Base-by-base conservation (phyloP, 139 green algal genomes). In the Edaphochlamys debaryana region DNA sequence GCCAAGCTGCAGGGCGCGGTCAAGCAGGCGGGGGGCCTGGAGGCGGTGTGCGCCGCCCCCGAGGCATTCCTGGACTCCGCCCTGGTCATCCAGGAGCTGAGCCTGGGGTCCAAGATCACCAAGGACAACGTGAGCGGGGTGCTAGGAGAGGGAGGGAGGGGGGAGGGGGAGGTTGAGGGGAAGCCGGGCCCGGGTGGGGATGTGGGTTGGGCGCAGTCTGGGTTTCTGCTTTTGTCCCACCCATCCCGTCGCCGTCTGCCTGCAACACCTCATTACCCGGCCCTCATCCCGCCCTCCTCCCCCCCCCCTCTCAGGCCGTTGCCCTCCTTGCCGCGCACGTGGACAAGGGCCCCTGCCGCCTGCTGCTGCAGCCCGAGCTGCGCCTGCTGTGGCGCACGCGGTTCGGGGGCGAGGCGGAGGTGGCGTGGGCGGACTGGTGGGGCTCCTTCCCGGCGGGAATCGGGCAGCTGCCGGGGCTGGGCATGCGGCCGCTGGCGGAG, bases 51-150 rank as follows among this genome's bases (percentile, higher is more conserved):
- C 32, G 60, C 8, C 3, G 19, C 40, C 34, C 75, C 75, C 30
- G 75, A 63, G 70, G 69, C 60, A 29, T 81, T 81, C 60, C 60
- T 81, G 75, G 75, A 62, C 60, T 72, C 60, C 3, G 75, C 60
- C 6, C 60, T 81, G 60, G 75, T 81, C 25, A 81, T 81, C 56
- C 75, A 81, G 75, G 75, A 81, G 75, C 75, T 81, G 29, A 81
- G 75, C 60, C 60, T 81, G 60, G 75, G 75, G 6, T 72, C 60
- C 30, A 71, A 71, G 40, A 81, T 81, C 62, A 81, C 52, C 75
- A 60, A 62, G 75, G 75, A 81, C 38, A 58, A 70, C 41, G 75
- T 81, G 75, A 32, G n/a, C n/a, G 13, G 9, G n/a, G 25, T 2
- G n/a, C n/a, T n/a, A n/a, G n/a, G n/a, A n/a, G n/a, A n/a, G 62